These are phyloP conservation scores for Wallemia hederae DNA, from an alignment of 1,284 basidiomycete species.

Conservation along the genomic window DNA sequence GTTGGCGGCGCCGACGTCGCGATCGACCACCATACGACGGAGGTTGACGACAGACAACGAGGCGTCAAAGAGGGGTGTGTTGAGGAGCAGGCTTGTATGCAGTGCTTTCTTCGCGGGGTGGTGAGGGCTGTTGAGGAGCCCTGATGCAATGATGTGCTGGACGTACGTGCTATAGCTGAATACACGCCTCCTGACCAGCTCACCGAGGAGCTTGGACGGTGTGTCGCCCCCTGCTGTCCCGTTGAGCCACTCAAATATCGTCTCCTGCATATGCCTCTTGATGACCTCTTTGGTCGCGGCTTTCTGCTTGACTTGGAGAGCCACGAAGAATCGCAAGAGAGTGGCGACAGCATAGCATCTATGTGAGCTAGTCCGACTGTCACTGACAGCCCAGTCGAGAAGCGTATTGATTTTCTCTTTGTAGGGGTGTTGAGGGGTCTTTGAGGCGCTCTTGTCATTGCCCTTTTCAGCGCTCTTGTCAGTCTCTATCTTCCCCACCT, in stretches of 20 bases:
- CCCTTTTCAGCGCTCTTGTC: neutral
- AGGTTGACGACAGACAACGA: neutral
- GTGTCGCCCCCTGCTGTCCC: neutral
- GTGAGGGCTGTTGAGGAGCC: neutral
- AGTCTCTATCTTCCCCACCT: no score
- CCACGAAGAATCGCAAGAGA: neutral
- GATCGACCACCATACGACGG: neutral
- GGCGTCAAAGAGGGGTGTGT: neutral
- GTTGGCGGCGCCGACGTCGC: neutral
- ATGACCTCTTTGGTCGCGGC: neutral
- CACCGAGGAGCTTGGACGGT: neutral
- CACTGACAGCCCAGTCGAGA: neutral
- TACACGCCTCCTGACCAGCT: neutral
- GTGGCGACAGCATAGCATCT: neutral
- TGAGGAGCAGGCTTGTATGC: neutral
- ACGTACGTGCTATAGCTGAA: neutral
- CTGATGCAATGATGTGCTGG: neutral
- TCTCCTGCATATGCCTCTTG: neutral
- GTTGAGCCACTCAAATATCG: neutral
- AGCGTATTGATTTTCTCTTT: neutral
- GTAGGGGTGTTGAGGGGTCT: neutral
- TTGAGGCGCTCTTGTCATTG: neutral
- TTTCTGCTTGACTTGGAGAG: neutral
- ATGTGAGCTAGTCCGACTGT: neutral
- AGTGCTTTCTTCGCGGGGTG: neutral